Evolutionary conservation across 768 basidiomycete species (phyloP), one percentile per base, ranked within the genome.

Genomic region (Boletus vinaceobasis): DNA sequence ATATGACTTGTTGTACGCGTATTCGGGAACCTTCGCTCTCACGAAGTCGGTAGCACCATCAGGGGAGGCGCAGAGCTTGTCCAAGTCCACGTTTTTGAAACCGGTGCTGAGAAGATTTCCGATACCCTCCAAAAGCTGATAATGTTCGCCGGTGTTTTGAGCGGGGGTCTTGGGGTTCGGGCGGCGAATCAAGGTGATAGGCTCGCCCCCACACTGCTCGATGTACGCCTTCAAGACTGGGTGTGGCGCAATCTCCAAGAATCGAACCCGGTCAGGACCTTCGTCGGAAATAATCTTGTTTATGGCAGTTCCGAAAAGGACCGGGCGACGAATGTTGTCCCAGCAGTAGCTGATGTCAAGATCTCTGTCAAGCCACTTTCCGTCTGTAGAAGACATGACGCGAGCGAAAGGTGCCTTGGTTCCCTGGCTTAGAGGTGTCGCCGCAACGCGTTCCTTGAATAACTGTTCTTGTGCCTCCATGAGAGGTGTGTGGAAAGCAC

Each of bases 351-450:
- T 31, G 23, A 61, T 31, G 62, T 56, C 59, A n/a, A 61, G 56
- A 29, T 65, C 64, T 31, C 70, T 62, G 32, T 68, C 65, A 9
- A 73, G 65, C 63, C 71, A 64, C 23, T 58, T 63, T 10, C 72
- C 71, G 26, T 74, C 71, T 2, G 66, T 66, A 6, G 73, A 73
- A 3, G 72, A 74, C 67, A 71, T 73, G 1, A 74, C 70, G n/a
- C 61, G 60, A 9, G 61, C 65, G 10, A 58, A 35, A 7, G 60
- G 60, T 2, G 62, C 46, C 35, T 53, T 60, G 4, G 65, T 66
- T 40, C 65, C 65, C 21, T 53, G 57, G 37, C 52, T 38, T 0
- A 66, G 53, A 21, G 62, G 55, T 2, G 65, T 66, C 36, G 42
- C 56, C 10, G 52, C 55, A 26, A 66, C 38, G 9, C 50, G 60